A percentile compares a stretch with the other conserved stretches of the same genome.
Conservation (phyloP, 306 rosid species). For the Carpinus fangiana region DNA sequence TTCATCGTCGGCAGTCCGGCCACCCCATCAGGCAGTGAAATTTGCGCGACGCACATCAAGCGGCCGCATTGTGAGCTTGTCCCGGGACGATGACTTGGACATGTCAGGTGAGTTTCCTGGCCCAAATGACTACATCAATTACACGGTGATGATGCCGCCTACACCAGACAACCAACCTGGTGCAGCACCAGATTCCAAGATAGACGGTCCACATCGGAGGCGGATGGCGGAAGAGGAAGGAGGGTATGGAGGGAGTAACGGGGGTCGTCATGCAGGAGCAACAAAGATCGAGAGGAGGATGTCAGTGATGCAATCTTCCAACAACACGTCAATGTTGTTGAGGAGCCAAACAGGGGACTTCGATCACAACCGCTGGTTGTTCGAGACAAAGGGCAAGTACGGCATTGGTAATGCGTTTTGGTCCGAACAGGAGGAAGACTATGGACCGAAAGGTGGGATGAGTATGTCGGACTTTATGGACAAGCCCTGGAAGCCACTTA, state of each 20-base stretch:
- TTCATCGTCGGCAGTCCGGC: constrained; percentile 29
- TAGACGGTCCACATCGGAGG: constrained; percentile 27
- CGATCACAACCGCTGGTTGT: constrained; percentile 89
- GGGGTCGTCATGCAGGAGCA: constrained; percentile 17
- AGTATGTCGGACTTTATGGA: constrained; percentile 77
- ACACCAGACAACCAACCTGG: constrained; percentile 82
- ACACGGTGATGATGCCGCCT: constrained; percentile 85
- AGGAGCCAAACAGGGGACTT: constrained; percentile 82
- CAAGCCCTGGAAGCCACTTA: constrained; percentile 87
- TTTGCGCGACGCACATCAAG: constrained; percentile 62
- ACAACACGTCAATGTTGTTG: constrained; percentile 67
- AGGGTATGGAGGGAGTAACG: background rate
- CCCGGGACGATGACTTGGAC: constrained; percentile 68
- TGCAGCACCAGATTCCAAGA: constrained; percentile 38
- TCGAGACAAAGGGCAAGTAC: constrained; percentile 73
- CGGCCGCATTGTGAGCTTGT: constrained; percentile 59
- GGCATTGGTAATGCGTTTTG: constrained; percentile 87
- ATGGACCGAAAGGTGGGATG: constrained; percentile 43
- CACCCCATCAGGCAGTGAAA: constrained; percentile 51
- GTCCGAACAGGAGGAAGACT: constrained; percentile 52
- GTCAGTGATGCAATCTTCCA: constrained; percentile 58
- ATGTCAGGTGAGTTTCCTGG: constrained; percentile 50
- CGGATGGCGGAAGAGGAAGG: constrained; percentile 20
- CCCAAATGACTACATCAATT: constrained; percentile 65
- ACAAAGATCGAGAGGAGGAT: constrained; percentile 61